Percentiles rank a stretch among this genome's conserved stretches.
These are phyloP conservation scores for Aspergillus cristatus DNA, from an alignment of 495 filamentous ascomycete species.

Conservation along the genomic window DNA sequence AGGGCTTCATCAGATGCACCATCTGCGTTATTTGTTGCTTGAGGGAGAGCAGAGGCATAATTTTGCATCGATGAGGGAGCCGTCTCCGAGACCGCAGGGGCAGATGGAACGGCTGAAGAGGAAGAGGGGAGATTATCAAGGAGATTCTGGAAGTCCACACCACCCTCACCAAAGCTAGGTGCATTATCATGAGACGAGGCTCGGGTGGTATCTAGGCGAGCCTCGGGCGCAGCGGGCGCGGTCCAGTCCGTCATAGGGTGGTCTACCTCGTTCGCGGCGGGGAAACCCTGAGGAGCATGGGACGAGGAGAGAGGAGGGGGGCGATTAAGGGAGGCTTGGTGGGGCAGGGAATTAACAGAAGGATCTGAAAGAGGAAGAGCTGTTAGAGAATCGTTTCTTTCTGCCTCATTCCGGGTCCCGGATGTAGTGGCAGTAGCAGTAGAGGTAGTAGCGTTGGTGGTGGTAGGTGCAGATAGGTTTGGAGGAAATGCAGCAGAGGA, in stretches of 20 bases:
- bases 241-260: conserved; percentile 14
- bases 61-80: conserved; percentile 14
- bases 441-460: conserved; percentile 19
- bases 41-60: conserved; percentile 22
- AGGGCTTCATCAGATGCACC: conserved; percentile 11
- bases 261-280: conserved; percentile 27
- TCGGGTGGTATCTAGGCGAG: conserved; percentile 9
- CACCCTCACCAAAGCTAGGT: conserved; percentile 16
- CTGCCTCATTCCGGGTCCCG: conserved; percentile 5
- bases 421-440: conserved; percentile 15
- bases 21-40: conserved; percentile 20
- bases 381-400: conserved; percentile 19
- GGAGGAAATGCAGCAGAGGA: neutral
- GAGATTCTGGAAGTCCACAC: conserved; percentile 44
- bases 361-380: conserved; percentile 19
- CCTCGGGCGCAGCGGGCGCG: conserved; percentile 8
- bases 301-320: conserved; percentile 28
- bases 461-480: conserved; percentile 22
- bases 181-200: conserved; percentile 1
- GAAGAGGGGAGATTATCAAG: conserved; percentile 42
- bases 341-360: conserved; percentile 27
- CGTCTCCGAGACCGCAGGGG: conserved; percentile 22
- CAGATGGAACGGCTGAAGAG: conserved; percentile 24
- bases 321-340: conserved; percentile 24
- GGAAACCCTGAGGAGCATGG: conserved; percentile 33